phyloP scores from a whole-genome alignment of 106 monocot species.

The Acanthochlamys bracteata region DNA sequence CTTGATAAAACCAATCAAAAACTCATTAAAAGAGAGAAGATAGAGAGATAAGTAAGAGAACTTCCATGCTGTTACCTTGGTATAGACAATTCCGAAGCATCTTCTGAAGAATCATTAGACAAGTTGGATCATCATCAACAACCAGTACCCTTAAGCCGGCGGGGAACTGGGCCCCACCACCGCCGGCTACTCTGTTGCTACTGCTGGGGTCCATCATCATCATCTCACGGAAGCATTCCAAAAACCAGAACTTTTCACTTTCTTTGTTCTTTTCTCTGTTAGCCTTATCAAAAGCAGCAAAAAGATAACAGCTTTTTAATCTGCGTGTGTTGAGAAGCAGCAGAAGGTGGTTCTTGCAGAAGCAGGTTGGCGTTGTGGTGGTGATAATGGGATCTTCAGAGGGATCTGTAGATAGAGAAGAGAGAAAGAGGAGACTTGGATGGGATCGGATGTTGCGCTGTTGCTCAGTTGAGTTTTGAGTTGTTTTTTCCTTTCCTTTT shows the following conservation, averaged over 20 bases:
- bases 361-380: too few species aligned
- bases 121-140: conserved; percentile 11
- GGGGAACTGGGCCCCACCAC: conserved; percentile 5
- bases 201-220: not conserved
- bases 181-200: not conserved
- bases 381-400: not conserved
- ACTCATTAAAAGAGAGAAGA: too few species aligned
- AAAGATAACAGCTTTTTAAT: too few species aligned
- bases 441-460: not conserved
- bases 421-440: not conserved
- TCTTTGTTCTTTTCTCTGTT: too few species aligned
- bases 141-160: conserved; percentile 8
- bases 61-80: not conserved
- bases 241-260: too few species aligned
- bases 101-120: conserved; percentile 11
- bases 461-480: not conserved
- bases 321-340: too few species aligned
- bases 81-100: conserved; percentile 6
- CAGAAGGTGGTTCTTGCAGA: too few species aligned
- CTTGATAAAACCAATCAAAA: too few species aligned
- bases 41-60: too few species aligned
- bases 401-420: conserved; percentile 2
- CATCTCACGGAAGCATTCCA: too few species aligned
- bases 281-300: too few species aligned
- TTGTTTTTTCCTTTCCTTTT: not conserved